Evolutionary conservation across 306 rosid species (phyloP), one percentile per base, ranked within the genome.

Genomic region (Luffa aegyptiaca): DNA sequence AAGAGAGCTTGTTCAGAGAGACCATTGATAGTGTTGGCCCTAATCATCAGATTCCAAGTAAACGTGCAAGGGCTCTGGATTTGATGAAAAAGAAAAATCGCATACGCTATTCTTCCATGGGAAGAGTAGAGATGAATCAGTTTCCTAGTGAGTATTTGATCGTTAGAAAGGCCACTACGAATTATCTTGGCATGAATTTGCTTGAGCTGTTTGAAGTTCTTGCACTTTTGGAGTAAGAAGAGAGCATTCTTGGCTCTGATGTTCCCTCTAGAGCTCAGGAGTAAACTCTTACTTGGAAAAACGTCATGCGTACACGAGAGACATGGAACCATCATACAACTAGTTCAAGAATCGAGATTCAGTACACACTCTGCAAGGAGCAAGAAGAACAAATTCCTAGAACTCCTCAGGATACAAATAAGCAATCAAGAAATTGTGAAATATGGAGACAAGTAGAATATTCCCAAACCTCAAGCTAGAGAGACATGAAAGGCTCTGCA

Each of bases 41-140:
- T 87, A 35, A 90, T 89, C 85, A 92, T 86, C 39, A 92, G 81
- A 84, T 92, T 92, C 91, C 97, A 92, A 63, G 97, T 87, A 81
- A 92, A 88, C 10, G 86, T 84, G 76, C 77, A 89, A 10, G 87
- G 92, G 49, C 64, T 10, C 52, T 76, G 81, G 53, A 88, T 80
- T 70, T 90, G 90, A 78, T 85, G 79, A 79, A 90, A 92, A 11
- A 92, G 72, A 14, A 84, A 14, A 77, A 82, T 53, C 69, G 92
- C 91, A 81, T 88, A 87, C 21, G 82, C 71, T 80, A 84, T 21
- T 81, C 86, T 78, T 68, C 88, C 88, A 79, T 80, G 83, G 18
- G 89, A 82, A 53, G 89, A 88, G 83, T 88, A 87, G 2, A 87
- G 79, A 42, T 87, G 85, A 86, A 89, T 53, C 11, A 92, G 56